Percentiles rank a stretch among this genome's conserved stretches.
These are phyloP conservation scores for Endocarpon pusillum DNA, from an alignment of 495 filamentous ascomycete species.

Conservation along the genomic window DNA sequence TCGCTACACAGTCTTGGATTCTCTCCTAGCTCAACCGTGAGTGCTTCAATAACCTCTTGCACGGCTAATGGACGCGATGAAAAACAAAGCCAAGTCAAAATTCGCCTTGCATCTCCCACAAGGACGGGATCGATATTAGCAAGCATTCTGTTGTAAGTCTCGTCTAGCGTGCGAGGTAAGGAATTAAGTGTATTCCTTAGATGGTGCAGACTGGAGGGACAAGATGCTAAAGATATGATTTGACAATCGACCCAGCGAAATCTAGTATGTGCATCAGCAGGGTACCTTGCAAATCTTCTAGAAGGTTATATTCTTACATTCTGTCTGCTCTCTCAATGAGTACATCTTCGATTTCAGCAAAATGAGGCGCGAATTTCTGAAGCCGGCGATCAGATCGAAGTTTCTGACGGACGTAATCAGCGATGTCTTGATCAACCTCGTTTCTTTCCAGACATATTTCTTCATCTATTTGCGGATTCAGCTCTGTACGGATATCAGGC, in stretches of 20 bases:
- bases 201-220: slow-evolving; percentile 11
- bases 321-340: slow-evolving; percentile 15
- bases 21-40: slow-evolving; percentile 13
- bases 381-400: no score
- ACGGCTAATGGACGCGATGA: slow-evolving; percentile 15
- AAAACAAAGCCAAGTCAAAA: slow-evolving; percentile 19
- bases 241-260: slow-evolving; percentile 26
- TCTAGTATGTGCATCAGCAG: slow-evolving; percentile 10
- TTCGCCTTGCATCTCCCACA: slow-evolving; percentile 12
- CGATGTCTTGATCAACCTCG: no score
- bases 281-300: not conserved
- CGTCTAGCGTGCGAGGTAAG: slow-evolving; percentile 19
- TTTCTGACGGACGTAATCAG: no score
- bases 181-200: slow-evolving; percentile 15
- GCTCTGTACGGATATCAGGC: slow-evolving; percentile 5
- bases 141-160: slow-evolving; percentile 21
- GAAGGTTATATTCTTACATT: slow-evolving; percentile 15
- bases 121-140: slow-evolving; percentile 12
- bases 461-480: not conserved
- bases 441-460: no score
- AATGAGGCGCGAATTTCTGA: slow-evolving; percentile 13
- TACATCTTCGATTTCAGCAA: slow-evolving; percentile 13
- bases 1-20: slow-evolving; percentile 10
- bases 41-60: slow-evolving; percentile 16
- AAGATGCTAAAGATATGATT: slow-evolving; percentile 13